Conservation (phyloP, 2,329 filamentous ascomycete genomes). For the Ophiostoma himal-ulmi region DNA sequence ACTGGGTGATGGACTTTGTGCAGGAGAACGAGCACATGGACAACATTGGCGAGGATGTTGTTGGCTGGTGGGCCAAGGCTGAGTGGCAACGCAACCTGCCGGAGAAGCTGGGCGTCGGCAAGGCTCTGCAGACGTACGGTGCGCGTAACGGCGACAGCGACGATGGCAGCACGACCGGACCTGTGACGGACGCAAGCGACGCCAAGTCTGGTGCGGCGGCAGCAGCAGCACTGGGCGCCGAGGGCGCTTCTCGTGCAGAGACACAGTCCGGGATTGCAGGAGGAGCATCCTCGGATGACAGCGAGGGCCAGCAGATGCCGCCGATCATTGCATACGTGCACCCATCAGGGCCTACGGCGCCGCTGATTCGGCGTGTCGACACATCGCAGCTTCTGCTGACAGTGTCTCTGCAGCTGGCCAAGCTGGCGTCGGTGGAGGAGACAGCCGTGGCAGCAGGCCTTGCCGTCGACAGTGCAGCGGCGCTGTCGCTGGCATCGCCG, state of each 20-base stretch:
- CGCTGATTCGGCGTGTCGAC: constrained; percentile 81
- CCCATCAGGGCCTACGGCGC: constrained; percentile 47
- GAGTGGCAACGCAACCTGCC: constrained; percentile 79
- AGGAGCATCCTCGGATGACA: constrained; percentile 7
- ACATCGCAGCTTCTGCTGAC: constrained; percentile 74
- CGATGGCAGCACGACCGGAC: constrained; percentile 28
- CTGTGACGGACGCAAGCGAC: constrained; percentile 26
- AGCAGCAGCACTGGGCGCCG: neutral
- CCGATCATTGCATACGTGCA: constrained; percentile 80
- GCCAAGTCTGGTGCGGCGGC: neutral
- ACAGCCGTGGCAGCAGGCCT: constrained; percentile 52
- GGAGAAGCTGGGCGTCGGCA: constrained; percentile 67
- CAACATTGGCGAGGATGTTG: constrained; percentile 81
- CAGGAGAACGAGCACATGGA: constrained; percentile 74
- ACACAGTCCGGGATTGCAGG: neutral
- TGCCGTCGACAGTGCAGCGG: constrained; percentile 72
- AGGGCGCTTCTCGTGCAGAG: neutral
- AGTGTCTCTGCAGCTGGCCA: constrained; percentile 79
- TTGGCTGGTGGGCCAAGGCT: constrained; percentile 94
- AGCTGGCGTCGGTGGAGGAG: constrained; percentile 67
- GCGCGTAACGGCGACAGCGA: constrained; percentile 16
- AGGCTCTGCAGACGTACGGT: constrained; percentile 46
- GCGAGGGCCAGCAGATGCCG: constrained; percentile 45
- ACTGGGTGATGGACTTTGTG: constrained; percentile 83
- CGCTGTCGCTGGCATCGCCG: constrained; percentile 52